phyloP scores from a whole-genome alignment of 495 filamentous ascomycete species.

The Trichoderma reesei region DNA sequence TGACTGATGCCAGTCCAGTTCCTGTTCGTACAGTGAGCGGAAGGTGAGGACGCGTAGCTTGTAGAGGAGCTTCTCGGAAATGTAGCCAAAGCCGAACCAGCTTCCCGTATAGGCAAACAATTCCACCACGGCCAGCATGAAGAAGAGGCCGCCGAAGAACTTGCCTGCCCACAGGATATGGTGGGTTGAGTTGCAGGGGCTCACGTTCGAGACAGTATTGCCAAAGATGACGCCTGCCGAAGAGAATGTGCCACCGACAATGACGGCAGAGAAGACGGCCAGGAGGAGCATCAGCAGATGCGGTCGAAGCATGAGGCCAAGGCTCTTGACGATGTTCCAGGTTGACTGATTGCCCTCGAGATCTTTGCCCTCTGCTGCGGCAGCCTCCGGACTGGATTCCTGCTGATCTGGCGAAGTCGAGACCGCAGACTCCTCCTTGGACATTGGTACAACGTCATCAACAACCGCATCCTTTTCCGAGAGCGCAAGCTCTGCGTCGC shows the following conservation, averaged over 20 bases:
- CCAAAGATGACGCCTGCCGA: slow-evolving; percentile 44
- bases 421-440: not conserved
- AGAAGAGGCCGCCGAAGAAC: slow-evolving; percentile 46
- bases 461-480: not conserved
- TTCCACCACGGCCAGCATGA: slow-evolving; percentile 39
- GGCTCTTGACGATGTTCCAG: slow-evolving; percentile 15
- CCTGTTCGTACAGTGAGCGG: slow-evolving; percentile 35
- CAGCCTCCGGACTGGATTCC: not conserved
- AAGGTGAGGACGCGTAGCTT: slow-evolving; percentile 37
- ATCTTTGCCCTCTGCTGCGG: not conserved
- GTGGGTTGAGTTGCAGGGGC: slow-evolving; percentile 25
- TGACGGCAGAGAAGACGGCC: slow-evolving; percentile 25
- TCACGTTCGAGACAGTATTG: slow-evolving; percentile 30
- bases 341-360: not conserved
- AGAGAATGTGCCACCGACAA: slow-evolving; percentile 35
- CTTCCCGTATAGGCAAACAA: slow-evolving; percentile 35
- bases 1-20: slow-evolving; percentile 40
- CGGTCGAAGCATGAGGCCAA: slow-evolving; percentile 18
- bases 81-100: slow-evolving; percentile 38
- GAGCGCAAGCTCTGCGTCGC: not conserved
- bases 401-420: not conserved
- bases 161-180: slow-evolving; percentile 28
- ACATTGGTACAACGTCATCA: not conserved
- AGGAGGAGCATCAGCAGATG: slow-evolving; percentile 21
- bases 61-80: slow-evolving; percentile 37